Evolutionary conservation across 1,284 basidiomycete species (phyloP).

Genomic region (Microbotryum saponariae): DNA sequence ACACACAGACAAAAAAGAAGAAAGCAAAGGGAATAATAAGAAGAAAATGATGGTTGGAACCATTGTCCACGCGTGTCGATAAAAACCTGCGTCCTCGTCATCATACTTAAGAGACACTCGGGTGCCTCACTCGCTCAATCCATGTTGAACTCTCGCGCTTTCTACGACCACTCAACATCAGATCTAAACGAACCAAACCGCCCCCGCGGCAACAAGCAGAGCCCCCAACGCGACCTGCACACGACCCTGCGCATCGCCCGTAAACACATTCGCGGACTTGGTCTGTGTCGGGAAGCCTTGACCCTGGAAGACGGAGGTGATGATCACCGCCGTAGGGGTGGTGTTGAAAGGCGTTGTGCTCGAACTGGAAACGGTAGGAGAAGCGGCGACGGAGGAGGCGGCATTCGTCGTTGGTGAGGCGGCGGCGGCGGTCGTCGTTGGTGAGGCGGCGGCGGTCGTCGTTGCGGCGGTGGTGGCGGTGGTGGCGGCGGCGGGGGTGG

Average conservation of each 20-base stretch:
- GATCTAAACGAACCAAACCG: too few species aligned
- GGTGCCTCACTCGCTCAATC: too few species aligned
- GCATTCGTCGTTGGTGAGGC: background rate
- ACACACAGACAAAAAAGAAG: background rate
- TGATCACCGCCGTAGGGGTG: background rate
- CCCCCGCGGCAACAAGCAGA: too few species aligned
- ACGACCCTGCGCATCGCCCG: background rate
- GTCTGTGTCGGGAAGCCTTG: slow-evolving; percentile 2
- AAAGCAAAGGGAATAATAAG: background rate
- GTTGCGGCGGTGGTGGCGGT: background rate
- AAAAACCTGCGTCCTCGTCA: too few species aligned
- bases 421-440: background rate
- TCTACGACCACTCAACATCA: too few species aligned
- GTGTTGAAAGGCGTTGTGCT: background rate
- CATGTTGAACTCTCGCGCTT: too few species aligned
- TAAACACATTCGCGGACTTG: slow-evolving; percentile 1
- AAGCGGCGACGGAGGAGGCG: background rate
- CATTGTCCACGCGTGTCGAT: background rate
- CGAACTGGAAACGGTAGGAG: background rate
- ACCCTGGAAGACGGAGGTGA: background rate
- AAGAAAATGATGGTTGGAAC: background rate
- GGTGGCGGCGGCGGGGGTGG: background rate
- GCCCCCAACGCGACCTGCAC: too few species aligned
- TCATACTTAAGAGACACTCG: too few species aligned
- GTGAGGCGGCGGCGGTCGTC: background rate